These are phyloP conservation scores for Monilinia laxa DNA, from an alignment of 2,329 filamentous ascomycete genomes.

Conservation along the genomic window DNA sequence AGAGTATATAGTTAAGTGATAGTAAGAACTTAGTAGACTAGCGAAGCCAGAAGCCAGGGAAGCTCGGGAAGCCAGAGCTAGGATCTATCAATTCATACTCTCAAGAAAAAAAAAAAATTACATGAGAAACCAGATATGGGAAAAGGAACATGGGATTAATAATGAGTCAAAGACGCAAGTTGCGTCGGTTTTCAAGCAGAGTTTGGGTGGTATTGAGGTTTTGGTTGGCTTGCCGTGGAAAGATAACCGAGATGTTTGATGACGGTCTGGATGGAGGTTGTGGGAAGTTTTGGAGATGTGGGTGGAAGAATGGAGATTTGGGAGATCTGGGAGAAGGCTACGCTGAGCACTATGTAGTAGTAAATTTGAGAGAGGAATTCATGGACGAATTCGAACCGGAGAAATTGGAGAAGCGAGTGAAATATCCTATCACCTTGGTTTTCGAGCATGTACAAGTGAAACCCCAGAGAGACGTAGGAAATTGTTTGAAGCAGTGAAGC, in stretches of 20 bases:
- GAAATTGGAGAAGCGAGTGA: background rate
- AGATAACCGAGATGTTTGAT: background rate
- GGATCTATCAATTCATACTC: too few relatives aligned
- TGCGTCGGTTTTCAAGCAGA: background rate
- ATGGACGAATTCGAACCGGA: background rate
- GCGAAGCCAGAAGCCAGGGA: too few relatives aligned
- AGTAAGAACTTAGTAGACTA: background rate
- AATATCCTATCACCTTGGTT: background rate
- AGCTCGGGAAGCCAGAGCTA: too few relatives aligned
- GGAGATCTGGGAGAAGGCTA: background rate
- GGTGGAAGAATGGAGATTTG: background rate
- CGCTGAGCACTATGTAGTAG: background rate
- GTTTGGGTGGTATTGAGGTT: background rate
- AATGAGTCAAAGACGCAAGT: background rate
- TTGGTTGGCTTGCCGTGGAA: background rate
- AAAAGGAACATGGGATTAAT: background rate
- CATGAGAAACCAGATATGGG: background rate
- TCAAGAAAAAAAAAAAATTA: background rate
- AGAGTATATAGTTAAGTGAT: background rate
- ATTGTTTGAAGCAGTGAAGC: background rate
- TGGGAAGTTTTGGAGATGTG: too few relatives aligned
- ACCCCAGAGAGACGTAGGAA: background rate
- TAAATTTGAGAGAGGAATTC: background rate
- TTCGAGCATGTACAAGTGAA: background rate
- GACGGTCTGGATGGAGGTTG: background rate